A percentile compares a stretch with the other conserved stretches of the same genome.
Evolutionary conservation across 192 early-diverging fungal genomes (phyloP).

Genomic region (Haplosporangium gracile): DNA sequence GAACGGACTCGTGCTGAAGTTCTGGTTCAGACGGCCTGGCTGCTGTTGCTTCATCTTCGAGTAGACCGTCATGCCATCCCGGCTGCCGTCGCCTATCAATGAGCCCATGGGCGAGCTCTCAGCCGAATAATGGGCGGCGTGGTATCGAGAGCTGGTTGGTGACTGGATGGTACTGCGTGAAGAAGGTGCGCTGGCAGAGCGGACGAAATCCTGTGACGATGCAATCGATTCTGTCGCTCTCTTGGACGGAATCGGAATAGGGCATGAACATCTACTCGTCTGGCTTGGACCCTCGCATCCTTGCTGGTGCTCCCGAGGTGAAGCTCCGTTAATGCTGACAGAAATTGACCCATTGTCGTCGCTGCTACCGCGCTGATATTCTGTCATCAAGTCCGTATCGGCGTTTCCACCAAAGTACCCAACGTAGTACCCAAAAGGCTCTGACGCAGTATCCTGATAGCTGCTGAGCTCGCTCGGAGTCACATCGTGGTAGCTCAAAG

Average conservation of each 20-base stretch:
- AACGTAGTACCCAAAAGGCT: background rate
- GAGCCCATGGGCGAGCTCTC: background rate
- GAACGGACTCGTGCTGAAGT: constrained; percentile 1
- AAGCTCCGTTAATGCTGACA: background rate
- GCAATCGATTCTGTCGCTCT: background rate
- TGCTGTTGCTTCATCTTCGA: background rate
- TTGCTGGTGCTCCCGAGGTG: background rate
- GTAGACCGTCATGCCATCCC: background rate
- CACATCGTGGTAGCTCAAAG: constrained; percentile 37
- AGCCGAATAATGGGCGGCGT: background rate
- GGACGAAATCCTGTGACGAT: background rate
- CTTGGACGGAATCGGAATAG: background rate
- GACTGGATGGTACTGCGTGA: background rate
- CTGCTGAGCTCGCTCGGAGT: constrained; percentile 38
- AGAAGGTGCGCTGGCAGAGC: background rate
- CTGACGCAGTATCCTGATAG: constrained; percentile 18
- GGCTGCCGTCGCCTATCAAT: background rate
- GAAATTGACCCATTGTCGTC: background rate
- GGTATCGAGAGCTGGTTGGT: background rate
- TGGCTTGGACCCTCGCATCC: background rate
- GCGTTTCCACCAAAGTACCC: background rate
- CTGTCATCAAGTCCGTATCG: background rate
- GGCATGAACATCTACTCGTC: background rate
- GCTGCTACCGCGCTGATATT: background rate
- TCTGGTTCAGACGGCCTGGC: constrained; percentile 11